Percentiles rank a stretch among this genome's conserved stretches.
Conservation (phyloP, 2,329 filamentous ascomycete genomes). For the Juglanconis sp. region DNA sequence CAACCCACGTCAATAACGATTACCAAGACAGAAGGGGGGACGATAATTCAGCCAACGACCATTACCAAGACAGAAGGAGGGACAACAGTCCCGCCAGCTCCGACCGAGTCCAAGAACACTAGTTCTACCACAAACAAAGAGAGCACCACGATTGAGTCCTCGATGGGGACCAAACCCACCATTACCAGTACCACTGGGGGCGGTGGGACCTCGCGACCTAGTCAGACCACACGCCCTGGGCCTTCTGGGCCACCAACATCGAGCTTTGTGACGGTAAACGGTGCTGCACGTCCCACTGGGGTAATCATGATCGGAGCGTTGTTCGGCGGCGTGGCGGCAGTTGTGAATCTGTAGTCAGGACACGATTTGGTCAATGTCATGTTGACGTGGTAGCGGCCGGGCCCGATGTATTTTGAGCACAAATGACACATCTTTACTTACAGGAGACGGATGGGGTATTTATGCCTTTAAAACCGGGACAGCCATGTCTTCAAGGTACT, state of each 20-base stretch:
- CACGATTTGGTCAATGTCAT: no score
- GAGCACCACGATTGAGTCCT: background rate
- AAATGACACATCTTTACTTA: no score
- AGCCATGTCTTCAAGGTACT: no score
- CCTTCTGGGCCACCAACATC: background rate
- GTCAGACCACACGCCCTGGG: background rate
- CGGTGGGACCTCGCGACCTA: background rate
- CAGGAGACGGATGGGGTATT: no score
- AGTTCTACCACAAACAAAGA: background rate
- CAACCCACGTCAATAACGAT: background rate
- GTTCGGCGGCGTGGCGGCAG: conserved; percentile 3
- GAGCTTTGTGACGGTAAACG: conserved; percentile 5
- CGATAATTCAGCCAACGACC: background rate
- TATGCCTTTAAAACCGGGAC: no score
- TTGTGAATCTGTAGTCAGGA: background rate
- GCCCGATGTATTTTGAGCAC: no score
- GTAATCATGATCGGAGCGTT: conserved; percentile 8
- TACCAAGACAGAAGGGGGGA: background rate
- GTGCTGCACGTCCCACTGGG: background rate
- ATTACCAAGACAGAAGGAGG: background rate
- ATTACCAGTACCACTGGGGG: background rate
- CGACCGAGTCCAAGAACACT: background rate
- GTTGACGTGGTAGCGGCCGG: no score
- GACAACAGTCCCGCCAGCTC: no score
- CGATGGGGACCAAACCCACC: background rate